Evolutionary conservation across 257 asterid genomes (phyloP).

Genomic region (Cynanchum wilfordii): DNA sequence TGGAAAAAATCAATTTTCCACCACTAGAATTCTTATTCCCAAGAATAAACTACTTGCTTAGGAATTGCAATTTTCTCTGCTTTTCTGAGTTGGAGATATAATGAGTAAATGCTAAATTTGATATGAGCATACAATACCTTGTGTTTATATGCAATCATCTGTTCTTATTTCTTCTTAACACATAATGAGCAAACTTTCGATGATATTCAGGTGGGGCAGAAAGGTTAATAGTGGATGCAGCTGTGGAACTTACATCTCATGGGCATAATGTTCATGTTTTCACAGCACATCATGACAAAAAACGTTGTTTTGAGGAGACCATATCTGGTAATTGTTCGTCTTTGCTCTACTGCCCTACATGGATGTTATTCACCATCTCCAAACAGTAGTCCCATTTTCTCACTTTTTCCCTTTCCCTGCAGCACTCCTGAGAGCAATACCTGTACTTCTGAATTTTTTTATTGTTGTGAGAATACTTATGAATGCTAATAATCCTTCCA

Average conservation of each 20-base stretch:
- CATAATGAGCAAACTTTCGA: neutral
- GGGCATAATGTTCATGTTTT: constrained; percentile 84
- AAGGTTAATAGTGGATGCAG: constrained; percentile 89
- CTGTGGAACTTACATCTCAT: constrained; percentile 71
- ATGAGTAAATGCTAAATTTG: neutral
- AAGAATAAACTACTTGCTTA: neutral
- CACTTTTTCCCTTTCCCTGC: neutral
- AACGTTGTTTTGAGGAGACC: constrained; percentile 91
- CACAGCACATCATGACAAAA: constrained; percentile 83
- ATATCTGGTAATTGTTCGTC: constrained; percentile 48
- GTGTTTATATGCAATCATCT: neutral
- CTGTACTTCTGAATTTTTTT: neutral
- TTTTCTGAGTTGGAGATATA: neutral
- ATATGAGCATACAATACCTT: neutral
- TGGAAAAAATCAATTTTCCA: neutral
- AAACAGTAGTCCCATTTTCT: neutral
- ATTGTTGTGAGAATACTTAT: neutral
- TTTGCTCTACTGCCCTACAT: constrained; percentile 5
- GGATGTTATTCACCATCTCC: neutral
- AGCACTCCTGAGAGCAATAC: neutral
- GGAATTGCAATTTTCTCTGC: neutral
- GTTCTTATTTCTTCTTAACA: neutral
- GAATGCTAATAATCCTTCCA: constrained; percentile 20
- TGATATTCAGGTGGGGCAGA: constrained; percentile 85
- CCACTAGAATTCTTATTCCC: neutral